Evolutionary conservation across 306 rosid species (phyloP), one percentile per base, ranked within the genome.

Genomic region (Arachis hypogaea): DNA sequence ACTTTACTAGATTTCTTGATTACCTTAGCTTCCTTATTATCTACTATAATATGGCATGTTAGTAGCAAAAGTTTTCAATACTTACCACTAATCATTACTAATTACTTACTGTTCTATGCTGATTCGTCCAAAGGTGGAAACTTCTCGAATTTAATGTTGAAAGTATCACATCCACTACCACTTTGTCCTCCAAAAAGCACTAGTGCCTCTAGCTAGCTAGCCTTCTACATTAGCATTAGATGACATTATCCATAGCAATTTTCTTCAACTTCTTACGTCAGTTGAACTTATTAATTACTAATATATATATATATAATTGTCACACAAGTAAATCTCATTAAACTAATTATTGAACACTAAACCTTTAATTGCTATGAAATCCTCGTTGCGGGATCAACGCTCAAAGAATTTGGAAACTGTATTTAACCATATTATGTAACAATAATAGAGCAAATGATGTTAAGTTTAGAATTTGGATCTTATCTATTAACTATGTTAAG

Each of bases 61-160:
- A 51, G 51, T 12, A 44, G 68, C 7, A 44, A 38, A 45, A 33
- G 11, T 46, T 64, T 71, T 57, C 56, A 58, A 64, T 47, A 5
- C 51, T 63, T 42, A 11, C 30, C 30, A 16, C 66, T 74, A 66
- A 81, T 59, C 54, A 81, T 76, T 58, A 30, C 71, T 59, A 46
- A 81, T 76, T 58, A 30, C 71, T 33, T 33, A 30, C 71, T 16
- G 22, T 6, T 50, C 16, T 38, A 46, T 57, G 78, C 33, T 72
- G 42, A 57, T 49, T 59, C 71, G 76, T 41, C 61, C 9, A 49
- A 69, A 33, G n/a, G 49, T 62, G 69, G 63, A 42, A 14, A 47
- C 5, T 70, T 81, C 74, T 70, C 29, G 28, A 71, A 57, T 63
- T 75, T 41, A 36, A 12, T 4, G 44, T 75, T 64, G 71, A 71